These are phyloP conservation scores for Stemphylium lycopersici DNA, from an alignment of 2,329 filamentous ascomycete species.

Conservation along the genomic window DNA sequence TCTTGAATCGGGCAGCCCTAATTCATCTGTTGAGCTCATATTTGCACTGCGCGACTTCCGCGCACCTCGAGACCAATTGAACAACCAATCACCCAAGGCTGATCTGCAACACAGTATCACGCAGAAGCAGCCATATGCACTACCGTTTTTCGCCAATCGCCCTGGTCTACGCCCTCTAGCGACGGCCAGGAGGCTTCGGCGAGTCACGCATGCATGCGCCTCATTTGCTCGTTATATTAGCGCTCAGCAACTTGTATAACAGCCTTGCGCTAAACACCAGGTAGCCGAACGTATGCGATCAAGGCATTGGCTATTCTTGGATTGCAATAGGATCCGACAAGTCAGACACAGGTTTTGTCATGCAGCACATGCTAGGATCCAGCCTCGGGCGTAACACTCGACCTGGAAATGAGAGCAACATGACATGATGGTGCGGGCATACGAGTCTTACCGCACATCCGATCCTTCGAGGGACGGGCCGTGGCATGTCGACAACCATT, in stretches of 20 bases:
- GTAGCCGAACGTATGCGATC: slow-evolving; percentile 18
- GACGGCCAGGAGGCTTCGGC: slow-evolving; percentile 18
- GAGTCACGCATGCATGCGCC: slow-evolving; percentile 10
- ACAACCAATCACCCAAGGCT: slow-evolving; percentile 41
- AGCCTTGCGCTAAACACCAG: slow-evolving; percentile 28
- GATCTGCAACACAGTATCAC: slow-evolving; percentile 42
- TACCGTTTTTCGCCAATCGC: slow-evolving; percentile 43
- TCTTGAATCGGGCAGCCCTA: slow-evolving; percentile 30
- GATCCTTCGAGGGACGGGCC: slow-evolving; percentile 39
- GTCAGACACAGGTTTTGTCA: slow-evolving; percentile 27
- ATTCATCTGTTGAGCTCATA: slow-evolving; percentile 27
- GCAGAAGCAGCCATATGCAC: slow-evolving; percentile 37
- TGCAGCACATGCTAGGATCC: slow-evolving; percentile 27
- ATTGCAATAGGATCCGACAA: slow-evolving; percentile 35
- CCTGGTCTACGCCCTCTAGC: slow-evolving; percentile 18
- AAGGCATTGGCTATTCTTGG: slow-evolving; percentile 23
- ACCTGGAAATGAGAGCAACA: slow-evolving; percentile 7
- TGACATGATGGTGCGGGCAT: slow-evolving; percentile 4
- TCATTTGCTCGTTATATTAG: slow-evolving; percentile 33
- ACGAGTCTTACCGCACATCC: slow-evolving; percentile 11
- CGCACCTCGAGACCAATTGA: slow-evolving; percentile 18
- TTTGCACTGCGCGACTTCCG: slow-evolving; percentile 23
- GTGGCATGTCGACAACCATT: slow-evolving; percentile 23
- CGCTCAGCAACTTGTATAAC: slow-evolving; percentile 24
- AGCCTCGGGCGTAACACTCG: slow-evolving; percentile 7